Percentiles rank a stretch among this genome's conserved stretches.
Conservation (phyloP, 495 filamentous ascomycete species). For the Penicillium canariense region DNA sequence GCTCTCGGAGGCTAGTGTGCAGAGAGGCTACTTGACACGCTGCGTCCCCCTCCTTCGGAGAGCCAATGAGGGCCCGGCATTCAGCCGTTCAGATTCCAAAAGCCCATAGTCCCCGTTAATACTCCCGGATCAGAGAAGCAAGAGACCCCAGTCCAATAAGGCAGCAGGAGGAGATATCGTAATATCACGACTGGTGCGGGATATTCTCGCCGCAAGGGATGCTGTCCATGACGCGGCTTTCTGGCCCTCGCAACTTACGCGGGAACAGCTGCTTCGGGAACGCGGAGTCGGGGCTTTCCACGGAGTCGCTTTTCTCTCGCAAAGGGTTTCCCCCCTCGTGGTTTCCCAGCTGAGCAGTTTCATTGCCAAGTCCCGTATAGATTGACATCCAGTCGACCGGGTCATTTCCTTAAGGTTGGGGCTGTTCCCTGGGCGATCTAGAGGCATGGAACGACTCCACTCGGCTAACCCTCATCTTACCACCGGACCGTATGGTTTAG, state of each 20-base stretch:
- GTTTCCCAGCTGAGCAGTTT: background rate
- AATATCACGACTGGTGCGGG: constrained; percentile 1
- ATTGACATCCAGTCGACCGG: background rate
- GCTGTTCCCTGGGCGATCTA: constrained; percentile 7
- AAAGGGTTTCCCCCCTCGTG: background rate
- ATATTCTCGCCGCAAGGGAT: constrained; percentile 20
- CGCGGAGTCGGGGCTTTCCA: too few relatives aligned
- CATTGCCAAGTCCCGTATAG: background rate
- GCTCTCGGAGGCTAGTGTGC: background rate
- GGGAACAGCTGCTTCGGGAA: too few relatives aligned
- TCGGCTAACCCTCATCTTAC: background rate
- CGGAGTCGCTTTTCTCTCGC: background rate
- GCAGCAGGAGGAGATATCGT: constrained; percentile 7
- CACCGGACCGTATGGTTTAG: background rate
- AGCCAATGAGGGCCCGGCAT: constrained; percentile 1
- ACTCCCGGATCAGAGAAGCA: constrained; percentile 10
- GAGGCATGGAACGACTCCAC: background rate
- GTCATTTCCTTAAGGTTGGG: constrained; percentile 20
- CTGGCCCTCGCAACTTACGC: background rate
- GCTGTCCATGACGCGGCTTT: constrained; percentile 17
- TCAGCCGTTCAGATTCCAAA: constrained; percentile 1
- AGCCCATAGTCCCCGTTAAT: constrained; percentile 13
- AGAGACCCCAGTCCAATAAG: constrained; percentile 6
- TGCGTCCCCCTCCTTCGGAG: background rate
- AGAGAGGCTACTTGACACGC: background rate